phyloP scores from a whole-genome alignment of 2,329 filamentous ascomycete genomes.

The Fusarium albidum region DNA sequence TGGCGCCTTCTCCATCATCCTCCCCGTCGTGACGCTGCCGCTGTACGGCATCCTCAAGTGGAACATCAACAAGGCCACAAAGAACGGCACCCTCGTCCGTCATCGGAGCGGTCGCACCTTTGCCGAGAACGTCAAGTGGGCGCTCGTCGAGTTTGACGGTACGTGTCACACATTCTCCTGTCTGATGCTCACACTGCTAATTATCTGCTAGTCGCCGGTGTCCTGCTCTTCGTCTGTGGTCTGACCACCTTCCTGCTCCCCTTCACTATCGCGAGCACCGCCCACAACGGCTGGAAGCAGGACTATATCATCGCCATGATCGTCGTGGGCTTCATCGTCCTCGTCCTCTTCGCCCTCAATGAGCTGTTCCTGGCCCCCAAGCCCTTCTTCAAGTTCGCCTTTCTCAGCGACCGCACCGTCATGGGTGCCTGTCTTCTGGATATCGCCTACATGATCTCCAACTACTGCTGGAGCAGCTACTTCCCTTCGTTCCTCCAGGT shows the following conservation, averaged over 20 bases:
- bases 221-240: conserved; percentile 60
- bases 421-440: conserved; percentile 55
- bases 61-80: conserved; percentile 65
- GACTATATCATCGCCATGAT: conserved; percentile 63
- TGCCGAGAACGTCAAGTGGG: conserved; percentile 50
- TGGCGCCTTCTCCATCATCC: conserved; percentile 70
- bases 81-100: conserved; percentile 53
- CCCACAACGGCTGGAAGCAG: conserved; percentile 55
- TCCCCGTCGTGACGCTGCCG: conserved; percentile 67
- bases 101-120: conserved; percentile 52
- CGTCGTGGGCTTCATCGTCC: conserved; percentile 62
- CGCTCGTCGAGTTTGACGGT: conserved; percentile 36
- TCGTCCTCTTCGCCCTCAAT: conserved; percentile 61
- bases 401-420: conserved; percentile 59
- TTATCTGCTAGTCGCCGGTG: conserved; percentile 59
- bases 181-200: background rate
- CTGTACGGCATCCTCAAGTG: conserved; percentile 62
- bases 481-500: conserved; percentile 61
- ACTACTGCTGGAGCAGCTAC: conserved; percentile 57
- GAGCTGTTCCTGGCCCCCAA: conserved; percentile 63
- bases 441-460: conserved; percentile 51
- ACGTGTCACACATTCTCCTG: conserved; percentile 37
- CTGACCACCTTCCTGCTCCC: conserved; percentile 65
- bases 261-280: conserved; percentile 58
- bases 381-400: conserved; percentile 62